These are phyloP conservation scores for Picea abies DNA, from an alignment of 83 land plant genomes.

Conservation along the genomic window DNA sequence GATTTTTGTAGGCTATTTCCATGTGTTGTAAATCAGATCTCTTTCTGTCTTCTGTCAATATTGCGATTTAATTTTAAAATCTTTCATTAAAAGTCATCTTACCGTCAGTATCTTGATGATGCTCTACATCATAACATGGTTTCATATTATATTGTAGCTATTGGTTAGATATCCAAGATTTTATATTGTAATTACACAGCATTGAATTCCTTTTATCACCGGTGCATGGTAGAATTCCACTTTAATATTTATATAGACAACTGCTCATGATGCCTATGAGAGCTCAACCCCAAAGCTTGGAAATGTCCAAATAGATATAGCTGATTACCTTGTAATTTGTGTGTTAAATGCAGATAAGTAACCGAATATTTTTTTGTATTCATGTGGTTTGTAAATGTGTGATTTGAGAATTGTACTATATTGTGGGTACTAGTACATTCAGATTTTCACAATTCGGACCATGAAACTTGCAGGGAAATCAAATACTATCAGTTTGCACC, in stretches of 20 bases:
- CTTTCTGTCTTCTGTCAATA: not conserved
- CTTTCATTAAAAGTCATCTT: not conserved
- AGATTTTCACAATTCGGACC: too few species aligned
- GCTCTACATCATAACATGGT: not conserved
- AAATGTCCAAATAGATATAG: not conserved
- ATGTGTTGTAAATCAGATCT: not conserved
- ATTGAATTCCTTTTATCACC: not conserved
- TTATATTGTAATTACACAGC: not conserved
- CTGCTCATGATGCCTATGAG: not conserved
- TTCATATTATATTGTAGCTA: conserved; percentile 1
- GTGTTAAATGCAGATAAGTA: not conserved
- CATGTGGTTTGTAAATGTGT: not conserved
- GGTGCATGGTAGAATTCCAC: not conserved
- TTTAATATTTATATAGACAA: not conserved
- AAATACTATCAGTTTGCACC: too few species aligned
- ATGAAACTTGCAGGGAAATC: too few species aligned
- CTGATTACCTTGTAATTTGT: not conserved
- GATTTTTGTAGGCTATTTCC: not conserved
- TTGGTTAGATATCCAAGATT: not conserved
- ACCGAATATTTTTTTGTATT: not conserved
- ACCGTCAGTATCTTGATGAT: not conserved
- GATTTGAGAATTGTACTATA: not conserved
- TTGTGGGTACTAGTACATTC: not conserved
- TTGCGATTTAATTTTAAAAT: not conserved
- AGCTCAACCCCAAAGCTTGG: not conserved